phyloP scores from a whole-genome alignment of 768 basidiomycete species.

The Serendipita indica region DNA sequence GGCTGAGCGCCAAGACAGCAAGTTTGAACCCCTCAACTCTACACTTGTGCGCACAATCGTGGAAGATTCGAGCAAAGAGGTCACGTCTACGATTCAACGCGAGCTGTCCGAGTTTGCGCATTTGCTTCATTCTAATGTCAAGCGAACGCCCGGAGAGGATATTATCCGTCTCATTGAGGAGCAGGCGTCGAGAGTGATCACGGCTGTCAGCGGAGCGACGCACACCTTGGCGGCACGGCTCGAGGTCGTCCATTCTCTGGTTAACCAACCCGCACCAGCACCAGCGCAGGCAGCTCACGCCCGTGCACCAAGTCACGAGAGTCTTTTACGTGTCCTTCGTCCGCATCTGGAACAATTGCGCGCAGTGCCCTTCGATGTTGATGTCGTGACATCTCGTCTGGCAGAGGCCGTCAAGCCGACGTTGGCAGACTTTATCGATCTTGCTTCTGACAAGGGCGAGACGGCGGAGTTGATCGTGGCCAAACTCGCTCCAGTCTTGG shows the following conservation, averaged over 20 bases:
- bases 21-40: slow-evolving; percentile 54
- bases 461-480: slow-evolving; percentile 72
- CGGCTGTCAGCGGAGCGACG: slow-evolving; percentile 46
- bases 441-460: slow-evolving; percentile 78
- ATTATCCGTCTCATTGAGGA: slow-evolving; percentile 36
- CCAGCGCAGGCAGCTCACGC: neutral
- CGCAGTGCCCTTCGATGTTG: slow-evolving; percentile 61
- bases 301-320: slow-evolving; percentile 7
- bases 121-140: slow-evolving; percentile 22
- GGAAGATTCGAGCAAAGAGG: slow-evolving; percentile 49
- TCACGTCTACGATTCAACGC: slow-evolving; percentile 39
- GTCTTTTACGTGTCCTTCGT: slow-evolving; percentile 26
- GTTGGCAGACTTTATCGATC: slow-evolving; percentile 75
- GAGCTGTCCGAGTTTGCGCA: slow-evolving; percentile 42
- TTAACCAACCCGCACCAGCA: neutral
- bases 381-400: slow-evolving; percentile 55
- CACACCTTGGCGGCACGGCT: slow-evolving; percentile 41
- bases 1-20: neutral
- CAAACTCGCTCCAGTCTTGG: slow-evolving; percentile 46
- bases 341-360: slow-evolving; percentile 49
- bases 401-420: slow-evolving; percentile 80
- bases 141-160: slow-evolving; percentile 16
- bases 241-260: slow-evolving; percentile 29
- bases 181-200: slow-evolving; percentile 39
- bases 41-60: slow-evolving; percentile 57